Evolutionary conservation across 2,329 filamentous ascomycete species (phyloP), one percentile per base, ranked within the genome.

Genomic region (Huntiella omanensis): DNA sequence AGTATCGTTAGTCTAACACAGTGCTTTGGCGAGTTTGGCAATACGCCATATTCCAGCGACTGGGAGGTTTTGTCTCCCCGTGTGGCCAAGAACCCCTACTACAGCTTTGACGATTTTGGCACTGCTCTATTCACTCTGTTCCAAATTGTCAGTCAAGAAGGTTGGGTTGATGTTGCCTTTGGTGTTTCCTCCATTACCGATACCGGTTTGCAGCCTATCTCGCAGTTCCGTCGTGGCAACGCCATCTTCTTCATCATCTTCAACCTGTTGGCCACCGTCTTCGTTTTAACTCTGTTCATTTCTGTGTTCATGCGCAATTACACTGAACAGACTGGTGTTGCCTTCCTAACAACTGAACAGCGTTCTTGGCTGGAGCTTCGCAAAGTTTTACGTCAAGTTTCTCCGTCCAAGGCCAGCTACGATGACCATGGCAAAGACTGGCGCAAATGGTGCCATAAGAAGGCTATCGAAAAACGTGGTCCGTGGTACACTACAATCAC

Each of bases 281-380:
- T 98, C 63, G 82, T 98, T 51, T 70, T 98, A 57, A 98, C 91
- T 1, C 67, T 98, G 57, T 98, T 98, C 61, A 92, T 98, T 41
- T 96, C 91, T 48, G 91, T 98, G 51, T 98, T 98, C 61, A 98
- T 98, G 91, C 84, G 91, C 51, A 98, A 95, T 60, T 98, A 98
- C 62, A 98, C 91, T 0, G 91, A 98, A 62, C 87, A 96, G 62
- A 98, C 91, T 0, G 91, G 91, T 1, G 91, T 98, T 38, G 91
- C 91, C 2, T 98, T 88, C 59, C 66, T 98, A 55, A 98, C 91
- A 1, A 81, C 87, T 0, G 91, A 98, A 55, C 91, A 98, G 59
- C 79, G 91, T 54, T 94, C 88, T 0, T 98, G 91, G 91, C 73
- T 98, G 11, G 91, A 98, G 60, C 63, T 98, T 54, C 75, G 91